Percentiles rank a stretch among this genome's conserved stretches.
phyloP scores from a whole-genome alignment of 2,329 filamentous ascomycete genomes.

The Claviceps maximensis region DNA sequence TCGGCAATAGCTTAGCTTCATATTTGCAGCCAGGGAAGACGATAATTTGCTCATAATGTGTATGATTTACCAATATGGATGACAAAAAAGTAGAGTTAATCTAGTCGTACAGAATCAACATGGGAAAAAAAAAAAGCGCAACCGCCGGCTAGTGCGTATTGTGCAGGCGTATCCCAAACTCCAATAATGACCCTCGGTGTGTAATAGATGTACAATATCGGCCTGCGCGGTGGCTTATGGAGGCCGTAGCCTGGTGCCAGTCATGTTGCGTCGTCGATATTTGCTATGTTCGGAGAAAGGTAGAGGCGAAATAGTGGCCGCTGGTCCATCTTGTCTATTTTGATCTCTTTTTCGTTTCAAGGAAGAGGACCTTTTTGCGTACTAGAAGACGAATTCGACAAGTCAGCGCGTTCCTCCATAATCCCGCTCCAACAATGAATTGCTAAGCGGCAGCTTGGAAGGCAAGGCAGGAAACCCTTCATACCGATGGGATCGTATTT shows the following conservation, averaged over 20 bases:
- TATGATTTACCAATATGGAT: neutral
- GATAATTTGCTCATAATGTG: neutral
- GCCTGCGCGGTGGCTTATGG: neutral
- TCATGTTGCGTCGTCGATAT: neutral
- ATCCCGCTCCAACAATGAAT: too few relatives aligned
- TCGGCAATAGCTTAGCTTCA: slow-evolving; percentile 3
- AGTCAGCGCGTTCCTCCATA: neutral
- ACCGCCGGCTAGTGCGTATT: neutral
- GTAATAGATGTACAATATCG: slow-evolving; percentile 14
- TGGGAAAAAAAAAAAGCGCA: neutral
- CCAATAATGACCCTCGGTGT: slow-evolving; percentile 15
- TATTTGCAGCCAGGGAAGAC: neutral
- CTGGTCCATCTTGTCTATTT: slow-evolving; percentile 30
- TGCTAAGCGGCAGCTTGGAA: neutral
- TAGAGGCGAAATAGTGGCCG: neutral
- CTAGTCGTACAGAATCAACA: slow-evolving; percentile 1
- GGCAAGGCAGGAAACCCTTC: neutral
- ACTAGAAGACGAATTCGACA: slow-evolving; percentile 38
- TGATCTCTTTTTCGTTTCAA: slow-evolving; percentile 76
- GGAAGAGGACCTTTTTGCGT: slow-evolving; percentile 87
- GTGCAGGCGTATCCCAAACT: slow-evolving; percentile 14
- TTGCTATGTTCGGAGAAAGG: neutral
- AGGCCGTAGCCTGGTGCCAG: neutral
- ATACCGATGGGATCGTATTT: slow-evolving; percentile 96
- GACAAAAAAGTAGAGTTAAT: neutral